Evolutionary conservation across 2,329 filamentous ascomycete species (phyloP), one percentile per base, ranked within the genome.

Genomic region (Arachnopeziza araneosa): DNA sequence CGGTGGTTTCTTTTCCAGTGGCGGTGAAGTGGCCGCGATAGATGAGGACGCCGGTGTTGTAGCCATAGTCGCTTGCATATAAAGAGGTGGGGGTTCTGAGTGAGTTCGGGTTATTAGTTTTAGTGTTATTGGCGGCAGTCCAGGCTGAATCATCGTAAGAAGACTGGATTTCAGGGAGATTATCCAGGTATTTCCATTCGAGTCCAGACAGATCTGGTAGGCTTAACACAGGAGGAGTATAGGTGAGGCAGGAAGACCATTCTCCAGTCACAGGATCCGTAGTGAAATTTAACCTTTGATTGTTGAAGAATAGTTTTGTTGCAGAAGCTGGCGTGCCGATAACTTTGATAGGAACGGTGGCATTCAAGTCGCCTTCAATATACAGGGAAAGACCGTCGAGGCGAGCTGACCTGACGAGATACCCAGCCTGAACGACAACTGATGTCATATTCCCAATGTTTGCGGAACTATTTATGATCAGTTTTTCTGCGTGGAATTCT

Each of bases 11-110:
- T 1, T 78, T 74, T 19, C 87, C 87, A 1, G 76, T 80, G 4
- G 88, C 83, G 0, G 76, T 80, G 70, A 93, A 93, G 64, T 84
- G 79, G 0, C 88, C 89, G 1, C 89, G 83, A 76, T 83, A 93
- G 54, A 93, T 66, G 0, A 92, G 77, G 1, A 82, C 83, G 2
- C 89, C 89, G 0, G 84, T 80, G 70, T 90, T 79, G 73, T 85
- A 93, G 24, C 89, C 89, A 68, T 93, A 93, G 72, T 93, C 89
- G 19, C 83, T 83, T 0, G 79, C 80, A 67, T 88, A 90, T 0
- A 93, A 80, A 0, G 83, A 86, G 0, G 82, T 85, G 0, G 88
- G 85, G 0, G 89, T 59, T n/a, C 12, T 50, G 1, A 79, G 75
- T 23, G 74, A 68, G 21, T 78, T 75, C 0, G 81, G 83, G 71